These are phyloP conservation scores for Pholiota microspora DNA, from an alignment of 768 basidiomycete species.

Conservation along the genomic window DNA sequence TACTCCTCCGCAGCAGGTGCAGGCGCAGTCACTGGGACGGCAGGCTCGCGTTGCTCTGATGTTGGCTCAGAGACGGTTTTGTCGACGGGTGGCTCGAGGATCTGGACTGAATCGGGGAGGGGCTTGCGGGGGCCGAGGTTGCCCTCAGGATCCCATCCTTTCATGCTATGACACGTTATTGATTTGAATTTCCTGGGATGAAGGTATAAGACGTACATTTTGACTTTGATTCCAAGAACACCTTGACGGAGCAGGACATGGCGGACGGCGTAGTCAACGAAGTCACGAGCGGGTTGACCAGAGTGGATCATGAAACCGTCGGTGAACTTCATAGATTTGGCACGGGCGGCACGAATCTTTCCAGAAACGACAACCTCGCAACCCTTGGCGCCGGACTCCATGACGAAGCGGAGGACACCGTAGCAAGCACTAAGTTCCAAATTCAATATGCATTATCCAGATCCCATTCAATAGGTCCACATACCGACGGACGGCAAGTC, in stretches of 20 bases:
- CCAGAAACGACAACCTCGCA: conserved; percentile 99
- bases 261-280: conserved; percentile 95
- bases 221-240: conserved; percentile 99
- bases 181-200: not conserved
- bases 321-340: conserved; percentile 99
- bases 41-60: conserved; percentile 83
- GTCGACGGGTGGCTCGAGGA: conserved; percentile 87
- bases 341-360: conserved; percentile 99
- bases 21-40: conserved; percentile 49
- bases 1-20: conserved; percentile 50
- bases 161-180: conserved; percentile 68
- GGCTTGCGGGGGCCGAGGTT: conserved; percentile 86
- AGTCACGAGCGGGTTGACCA: conserved; percentile 95
- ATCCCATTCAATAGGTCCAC: conserved; percentile 25
- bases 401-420: conserved; percentile 99
- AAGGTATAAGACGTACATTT: conserved; percentile 62
- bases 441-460: not conserved
- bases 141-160: conserved; percentile 92
- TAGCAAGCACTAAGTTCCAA: conserved; percentile 58
- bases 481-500: conserved; percentile 96
- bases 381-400: conserved; percentile 99
- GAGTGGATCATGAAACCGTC: conserved; percentile 99
- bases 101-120: conserved; percentile 91
- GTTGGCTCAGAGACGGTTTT: conserved; percentile 87
- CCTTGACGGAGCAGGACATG: conserved; percentile 98